Percentiles rank a stretch among this genome's conserved stretches.
phyloP scores from a whole-genome alignment of 805 yeast genomes.

The Metschnikowia similis region DNA sequence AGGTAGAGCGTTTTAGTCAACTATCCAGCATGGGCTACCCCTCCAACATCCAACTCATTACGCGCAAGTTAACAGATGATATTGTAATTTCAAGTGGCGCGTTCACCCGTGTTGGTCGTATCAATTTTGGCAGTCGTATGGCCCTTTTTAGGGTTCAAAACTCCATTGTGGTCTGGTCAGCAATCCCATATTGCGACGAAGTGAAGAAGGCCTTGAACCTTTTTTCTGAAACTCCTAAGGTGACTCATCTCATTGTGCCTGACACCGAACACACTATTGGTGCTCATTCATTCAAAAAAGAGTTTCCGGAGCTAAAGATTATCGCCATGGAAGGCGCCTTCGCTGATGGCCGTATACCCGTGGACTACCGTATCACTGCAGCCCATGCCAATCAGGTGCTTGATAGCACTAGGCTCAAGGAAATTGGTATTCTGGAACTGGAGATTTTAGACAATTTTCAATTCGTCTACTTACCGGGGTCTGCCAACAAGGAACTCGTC shows the following conservation, averaged over 20 bases:
- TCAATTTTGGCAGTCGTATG: slow-evolving; percentile 43
- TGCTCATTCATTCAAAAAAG: slow-evolving; percentile 46
- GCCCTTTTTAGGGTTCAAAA: slow-evolving; percentile 31
- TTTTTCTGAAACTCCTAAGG: slow-evolving; percentile 29
- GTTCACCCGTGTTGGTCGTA: slow-evolving; percentile 26
- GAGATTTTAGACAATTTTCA: slow-evolving; percentile 42
- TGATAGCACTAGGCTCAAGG: slow-evolving; percentile 19
- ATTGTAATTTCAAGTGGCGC: slow-evolving; percentile 33
- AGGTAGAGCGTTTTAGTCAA: background rate
- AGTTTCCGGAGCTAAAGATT: slow-evolving; percentile 47
- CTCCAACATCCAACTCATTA: slow-evolving; percentile 25
- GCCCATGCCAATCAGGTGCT: slow-evolving; percentile 33
- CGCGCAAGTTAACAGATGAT: slow-evolving; percentile 30
- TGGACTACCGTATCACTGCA: slow-evolving; percentile 40
- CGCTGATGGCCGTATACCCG: slow-evolving; percentile 25
- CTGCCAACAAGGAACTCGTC: slow-evolving; percentile 56
- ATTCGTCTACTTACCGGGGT: slow-evolving; percentile 54
- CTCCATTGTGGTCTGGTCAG: slow-evolving; percentile 45
- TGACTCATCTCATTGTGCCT: slow-evolving; percentile 55
- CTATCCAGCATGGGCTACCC: slow-evolving; percentile 23
- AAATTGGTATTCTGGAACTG: slow-evolving; percentile 33
- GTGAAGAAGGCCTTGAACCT: slow-evolving; percentile 38
- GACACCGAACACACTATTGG: slow-evolving; percentile 66
- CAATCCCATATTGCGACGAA: slow-evolving; percentile 50
- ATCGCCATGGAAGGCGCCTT: slow-evolving; percentile 48